Evolutionary conservation across 2,329 filamentous ascomycete species (phyloP).

Genomic region (Neopestalotiopsis sp.): DNA sequence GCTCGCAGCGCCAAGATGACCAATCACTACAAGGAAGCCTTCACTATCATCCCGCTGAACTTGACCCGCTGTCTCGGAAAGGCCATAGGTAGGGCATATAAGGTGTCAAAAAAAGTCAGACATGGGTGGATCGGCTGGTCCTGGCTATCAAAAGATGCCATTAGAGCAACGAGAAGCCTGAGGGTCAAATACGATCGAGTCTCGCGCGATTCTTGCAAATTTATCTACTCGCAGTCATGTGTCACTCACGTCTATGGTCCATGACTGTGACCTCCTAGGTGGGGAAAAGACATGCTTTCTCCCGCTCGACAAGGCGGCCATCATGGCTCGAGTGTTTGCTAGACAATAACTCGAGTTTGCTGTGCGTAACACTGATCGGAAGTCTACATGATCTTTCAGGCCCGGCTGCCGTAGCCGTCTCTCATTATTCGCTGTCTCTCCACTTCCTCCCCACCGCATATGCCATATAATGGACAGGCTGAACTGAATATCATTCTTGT

Average conservation of each 20-base stretch:
- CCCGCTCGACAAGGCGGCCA: not conserved
- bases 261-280: not conserved
- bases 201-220: not conserved
- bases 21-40: not conserved
- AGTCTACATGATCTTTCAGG: constrained; percentile 2
- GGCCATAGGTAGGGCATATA: not conserved
- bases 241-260: not conserved
- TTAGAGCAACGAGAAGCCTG: not conserved
- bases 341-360: constrained; percentile 1
- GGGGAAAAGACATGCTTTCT: not conserved
- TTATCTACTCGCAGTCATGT: not conserved
- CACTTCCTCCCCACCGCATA: not conserved
- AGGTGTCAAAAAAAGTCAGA: not conserved
- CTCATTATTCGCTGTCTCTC: not conserved
- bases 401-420: not conserved
- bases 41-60: not conserved
- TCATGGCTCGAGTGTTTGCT: not conserved
- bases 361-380: not conserved
- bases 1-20: not conserved
- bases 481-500: no score
- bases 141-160: not conserved
- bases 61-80: constrained; percentile 7
- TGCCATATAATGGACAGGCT: no score
- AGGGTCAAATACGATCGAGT: not conserved
- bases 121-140: not conserved